Conservation (phyloP, 1,284 basidiomycete species). For the Megacollybia platyphylla region DNA sequence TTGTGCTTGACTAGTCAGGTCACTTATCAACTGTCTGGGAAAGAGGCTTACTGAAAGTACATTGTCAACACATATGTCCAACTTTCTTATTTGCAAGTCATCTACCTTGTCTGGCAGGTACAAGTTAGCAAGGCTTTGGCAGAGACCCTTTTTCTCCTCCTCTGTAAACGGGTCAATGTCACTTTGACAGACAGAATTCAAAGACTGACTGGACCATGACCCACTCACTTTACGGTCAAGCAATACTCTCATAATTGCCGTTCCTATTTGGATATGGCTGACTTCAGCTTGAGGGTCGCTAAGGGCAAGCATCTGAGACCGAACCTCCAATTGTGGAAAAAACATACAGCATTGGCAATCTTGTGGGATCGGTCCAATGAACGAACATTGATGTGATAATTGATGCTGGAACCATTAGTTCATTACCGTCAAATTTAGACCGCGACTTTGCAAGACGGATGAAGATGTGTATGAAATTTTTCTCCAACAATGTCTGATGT, state of each 20-base stretch:
- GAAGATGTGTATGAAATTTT: conserved; percentile 45
- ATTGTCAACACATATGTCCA: conserved; percentile 47
- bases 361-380: conserved; percentile 83
- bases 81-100: conserved; percentile 43
- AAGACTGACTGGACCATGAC: conserved; percentile 23
- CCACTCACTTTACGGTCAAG: neutral
- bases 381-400: conserved; percentile 79
- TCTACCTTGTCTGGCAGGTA: conserved; percentile 62
- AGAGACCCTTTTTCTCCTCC: conserved; percentile 72
- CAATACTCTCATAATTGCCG: conserved; percentile 57
- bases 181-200: conserved; percentile 12
- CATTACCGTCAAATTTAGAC: conserved; percentile 62
- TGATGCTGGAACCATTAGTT: conserved; percentile 71
- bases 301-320: conserved; percentile 3
- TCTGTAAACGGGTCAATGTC: conserved; percentile 24
- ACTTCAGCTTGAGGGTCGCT: conserved; percentile 13
- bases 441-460: conserved; percentile 52
- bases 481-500: no score
- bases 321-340: neutral
- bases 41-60: conserved; percentile 37
- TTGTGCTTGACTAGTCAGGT: no score
- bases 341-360: conserved; percentile 49
- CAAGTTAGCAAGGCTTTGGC: conserved; percentile 71
- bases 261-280: conserved; percentile 66
- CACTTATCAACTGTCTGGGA: no score